A percentile compares a stretch with the other conserved stretches of the same genome.
phyloP scores from a whole-genome alignment of 1,139 yeast genomes.

The Scheffersomyces segobiensis region DNA sequence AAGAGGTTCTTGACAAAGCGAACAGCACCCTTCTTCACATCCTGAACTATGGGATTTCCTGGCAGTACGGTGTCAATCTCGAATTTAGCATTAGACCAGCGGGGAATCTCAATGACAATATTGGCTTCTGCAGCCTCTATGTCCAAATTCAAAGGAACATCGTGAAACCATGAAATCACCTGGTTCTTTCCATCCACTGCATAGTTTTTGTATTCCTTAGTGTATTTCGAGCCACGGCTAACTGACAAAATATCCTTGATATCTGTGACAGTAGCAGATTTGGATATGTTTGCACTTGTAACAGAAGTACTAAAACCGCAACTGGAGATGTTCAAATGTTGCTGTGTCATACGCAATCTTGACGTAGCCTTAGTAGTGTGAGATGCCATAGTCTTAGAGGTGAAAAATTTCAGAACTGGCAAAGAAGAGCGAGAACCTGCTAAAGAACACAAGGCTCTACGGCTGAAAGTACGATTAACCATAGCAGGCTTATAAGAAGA shows the following conservation, averaged over 20 bases:
- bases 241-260: conserved; percentile 10
- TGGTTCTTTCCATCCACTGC: conserved; percentile 48
- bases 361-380: conserved; percentile 14
- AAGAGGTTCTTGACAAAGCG: conserved; percentile 84
- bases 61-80: conserved; percentile 69
- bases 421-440: neutral
- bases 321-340: conserved; percentile 18
- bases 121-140: conserved; percentile 66
- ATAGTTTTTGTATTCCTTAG: conserved; percentile 34
- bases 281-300: neutral
- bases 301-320: conserved; percentile 9
- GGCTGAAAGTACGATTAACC: neutral
- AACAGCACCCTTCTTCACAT: conserved; percentile 78
- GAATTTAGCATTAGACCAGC: conserved; percentile 89
- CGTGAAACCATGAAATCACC: conserved; percentile 76
- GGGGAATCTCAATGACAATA: conserved; percentile 87
- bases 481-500: neutral
- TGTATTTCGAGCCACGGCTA: conserved; percentile 36
- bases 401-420: neutral
- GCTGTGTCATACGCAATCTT: conserved; percentile 21
- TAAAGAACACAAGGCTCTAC: neutral
- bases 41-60: conserved; percentile 85
- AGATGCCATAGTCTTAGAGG: neutral
- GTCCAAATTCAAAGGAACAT: conserved; percentile 70
- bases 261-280: neutral